Evolutionary conservation across 352 stramenopile species (phyloP), one percentile per base, ranked within the genome.

Genomic region (Phytopythium oedochilum): DNA sequence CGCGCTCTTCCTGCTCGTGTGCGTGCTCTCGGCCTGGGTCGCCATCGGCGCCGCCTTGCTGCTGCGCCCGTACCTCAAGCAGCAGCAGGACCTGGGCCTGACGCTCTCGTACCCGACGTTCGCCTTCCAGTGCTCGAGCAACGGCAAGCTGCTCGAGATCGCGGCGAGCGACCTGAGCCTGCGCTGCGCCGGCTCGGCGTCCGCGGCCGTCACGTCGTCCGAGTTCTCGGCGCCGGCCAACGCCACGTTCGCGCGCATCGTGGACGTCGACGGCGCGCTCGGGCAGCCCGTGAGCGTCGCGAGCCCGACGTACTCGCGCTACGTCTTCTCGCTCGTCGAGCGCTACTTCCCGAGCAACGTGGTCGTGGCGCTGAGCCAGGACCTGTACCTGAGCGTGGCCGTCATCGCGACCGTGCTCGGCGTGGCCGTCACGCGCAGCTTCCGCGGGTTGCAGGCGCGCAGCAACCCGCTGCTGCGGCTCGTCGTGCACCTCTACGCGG

Each of bases 281-380:
- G 73, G 67, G 0, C 38, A 87, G 15, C 66, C 78, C 2, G 75
- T 79, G 23, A 55, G 60, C 4, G 68, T 88, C n/a, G 59, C 55
- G 5, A 59, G 60, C 9, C 61, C 86, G 17, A 62, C 68, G 49
- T 57, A 81, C 39, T 78, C 66, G 25, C 55, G 66, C 20, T 83
- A 86, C 57, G 0, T 86, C 1, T 68, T 81, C 40, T 51, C 63
- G 11, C 56, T 92, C 34, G 34, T 70, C 11, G 53, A 65, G 2
- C 57, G 67, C 29, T 86, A 79, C 47, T 70, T 89, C 22, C 71
- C 82, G 0, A 67, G 64, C 49, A 92, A 92, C 59, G 50, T 75
- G 0, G 42, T 84, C 10, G 29, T 63, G 10, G 57, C 62, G n/a
- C 55, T 92, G 14, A 58, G 65, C 15, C 50, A 46, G 7, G 75